Evolutionary conservation across 805 yeast species (phyloP), one percentile per base, ranked within the genome.

Genomic region (Lachancea quebecensis): DNA sequence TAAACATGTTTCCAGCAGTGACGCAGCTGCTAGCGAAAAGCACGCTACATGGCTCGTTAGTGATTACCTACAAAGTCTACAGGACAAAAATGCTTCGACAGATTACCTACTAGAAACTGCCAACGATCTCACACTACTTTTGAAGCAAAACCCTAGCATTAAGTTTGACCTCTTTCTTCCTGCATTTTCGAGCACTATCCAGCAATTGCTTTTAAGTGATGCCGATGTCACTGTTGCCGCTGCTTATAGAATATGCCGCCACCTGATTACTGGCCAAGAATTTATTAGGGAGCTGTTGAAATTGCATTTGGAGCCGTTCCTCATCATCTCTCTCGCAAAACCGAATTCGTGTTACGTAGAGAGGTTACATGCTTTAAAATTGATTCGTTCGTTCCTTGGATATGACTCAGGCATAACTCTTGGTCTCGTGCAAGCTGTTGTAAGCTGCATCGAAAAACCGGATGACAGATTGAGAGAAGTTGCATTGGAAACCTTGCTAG

Each of bases 171-270:
- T 90, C 28, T 80, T 74, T 2, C 58, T 83, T 14, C 70, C 77
- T 16, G 75, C 79, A 1, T 74, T 82, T 42, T 68, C 84, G 21
- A 70, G 70, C 41, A 66, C 79, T 29, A 70, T 90, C 10, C 85
- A 80, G 54, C 72, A 73, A 16, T 68, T 88, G 58, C 62, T 90
- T 16, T 67, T 77, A 25, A 79, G 77, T 53, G 70, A 69, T 6
- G 72, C 76, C 39, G 71, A 80, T 27, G 81, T 78, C 46, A 82
- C 86, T 1, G 72, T 82, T 7, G 84, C 90, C 0, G 74, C 88
- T 2, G 95, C 90, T 0, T 88, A 80, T 60, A 70, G 95, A 41
- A 72, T 88, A 1, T 73, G 88, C 17, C 68, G 96, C 14, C 75
- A 83, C 51, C 68, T 85, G 14, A 68, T 84, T 15, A 73, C 74